Evolutionary conservation across 78 protist species (phyloP), one percentile per base, ranked within the genome.

Genomic region (Dictyostelium firmibasis): DNA sequence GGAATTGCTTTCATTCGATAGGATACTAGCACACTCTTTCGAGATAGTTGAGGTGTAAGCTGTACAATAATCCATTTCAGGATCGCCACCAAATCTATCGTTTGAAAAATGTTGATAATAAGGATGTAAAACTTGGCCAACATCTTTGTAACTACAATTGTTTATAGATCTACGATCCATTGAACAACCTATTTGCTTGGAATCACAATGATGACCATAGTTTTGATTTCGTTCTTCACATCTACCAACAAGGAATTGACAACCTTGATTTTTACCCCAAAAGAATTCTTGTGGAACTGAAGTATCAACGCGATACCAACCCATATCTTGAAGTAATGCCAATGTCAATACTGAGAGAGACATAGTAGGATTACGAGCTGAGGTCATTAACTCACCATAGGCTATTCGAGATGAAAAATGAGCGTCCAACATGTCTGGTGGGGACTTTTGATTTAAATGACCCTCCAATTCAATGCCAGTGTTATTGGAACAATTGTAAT

Each of bases 321-420:
- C 86, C 86, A 57, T 82, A 60, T 82, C 86, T 57, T 82, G 86
- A 27, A 82, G 64, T 16, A 50, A n/a, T 6, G 86, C 86, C 38
- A 82, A 60, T 6, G 86, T 82, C 3, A 82, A 33, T 0, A 60
- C 14, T 5, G 76, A 57, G 3, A 82, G 16, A 20, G 75, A 27
- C 86, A 82, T 82, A 2, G 75, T 29, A 0, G 86, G 75, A 57
- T 57, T 57, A 16, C 33, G 23, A 10, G 27, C 23, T 0, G 76
- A 38, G 0, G 86, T 82, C 86, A 82, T 82, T 18, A 82, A 23
- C 7, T 82, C 86, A 25, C 86, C 86, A 82, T 57, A 35, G 16
- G 60, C 50, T 11, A 82, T 20, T 6, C 43, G 36, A 20, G 44
- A 16, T 7, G 86, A 82, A 25, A 82, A 82, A 60, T 82, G 86